A percentile compares a stretch with the other conserved stretches of the same genome.
phyloP scores from a whole-genome alignment of 2,329 filamentous ascomycete species.

The Tolypocladium ovalisporum region DNA sequence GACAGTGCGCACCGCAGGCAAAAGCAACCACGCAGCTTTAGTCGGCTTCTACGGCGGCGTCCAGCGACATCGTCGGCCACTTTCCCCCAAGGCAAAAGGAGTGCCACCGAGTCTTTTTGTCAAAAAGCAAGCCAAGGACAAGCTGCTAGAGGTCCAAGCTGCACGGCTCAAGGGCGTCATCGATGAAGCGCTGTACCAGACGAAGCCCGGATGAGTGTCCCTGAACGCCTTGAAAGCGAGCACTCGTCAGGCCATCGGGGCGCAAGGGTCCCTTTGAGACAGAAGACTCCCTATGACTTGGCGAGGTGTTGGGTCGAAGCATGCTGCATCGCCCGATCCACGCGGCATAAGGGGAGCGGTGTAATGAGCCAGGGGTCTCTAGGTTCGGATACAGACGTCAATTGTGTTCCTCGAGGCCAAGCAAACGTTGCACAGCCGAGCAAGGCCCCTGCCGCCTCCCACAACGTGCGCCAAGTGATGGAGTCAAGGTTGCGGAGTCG shows the following conservation, averaged over 20 bases:
- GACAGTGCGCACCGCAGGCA: slow-evolving; percentile 1
- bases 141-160: neutral
- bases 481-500: neutral
- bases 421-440: neutral
- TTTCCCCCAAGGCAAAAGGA: neutral
- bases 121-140: neutral
- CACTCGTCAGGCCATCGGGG: neutral
- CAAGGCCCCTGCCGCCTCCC: neutral
- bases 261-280: neutral
- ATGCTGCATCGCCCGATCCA: neutral
- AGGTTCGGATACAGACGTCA: neutral
- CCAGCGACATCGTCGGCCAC: neutral
- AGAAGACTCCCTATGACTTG: neutral
- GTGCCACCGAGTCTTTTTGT: neutral
- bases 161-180: neutral
- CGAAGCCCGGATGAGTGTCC: neutral
- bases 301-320: neutral
- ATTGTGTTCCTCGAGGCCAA: neutral
- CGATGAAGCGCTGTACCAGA: neutral
- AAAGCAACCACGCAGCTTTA: slow-evolving; percentile 2
- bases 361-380: neutral
- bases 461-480: neutral
- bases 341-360: neutral
- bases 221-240: neutral
- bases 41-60: neutral